These are phyloP conservation scores for Colletotrichum scovillei DNA, from an alignment of 2,329 filamentous ascomycete species.

Conservation along the genomic window DNA sequence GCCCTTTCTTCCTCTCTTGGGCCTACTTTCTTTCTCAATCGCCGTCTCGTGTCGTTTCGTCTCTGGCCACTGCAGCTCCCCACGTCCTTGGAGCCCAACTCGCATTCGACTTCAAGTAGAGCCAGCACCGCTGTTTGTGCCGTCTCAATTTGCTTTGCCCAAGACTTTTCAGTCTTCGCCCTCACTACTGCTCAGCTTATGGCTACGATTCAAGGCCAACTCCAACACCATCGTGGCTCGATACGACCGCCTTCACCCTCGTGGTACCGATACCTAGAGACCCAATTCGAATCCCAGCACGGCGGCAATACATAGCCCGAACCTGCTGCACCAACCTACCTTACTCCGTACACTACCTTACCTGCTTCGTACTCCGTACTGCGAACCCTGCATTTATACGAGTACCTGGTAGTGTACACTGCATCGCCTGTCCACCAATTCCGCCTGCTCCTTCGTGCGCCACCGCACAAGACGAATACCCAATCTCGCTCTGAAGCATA, in stretches of 20 bases:
- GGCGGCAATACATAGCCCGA: constrained; percentile 15
- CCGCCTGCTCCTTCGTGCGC: constrained; percentile 12
- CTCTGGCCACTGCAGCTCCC: background rate
- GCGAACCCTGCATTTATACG: constrained; percentile 29
- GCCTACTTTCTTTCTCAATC: background rate
- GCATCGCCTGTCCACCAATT: background rate
- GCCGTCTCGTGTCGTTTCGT: background rate
- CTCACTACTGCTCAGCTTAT: background rate
- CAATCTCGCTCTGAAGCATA: constrained; percentile 25
- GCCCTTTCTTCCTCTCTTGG: background rate
- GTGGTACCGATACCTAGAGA: background rate
- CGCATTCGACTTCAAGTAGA: background rate
- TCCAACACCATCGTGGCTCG: constrained; percentile 5
- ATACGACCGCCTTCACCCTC: background rate
- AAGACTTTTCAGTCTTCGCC: background rate
- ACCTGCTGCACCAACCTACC: constrained; percentile 11
- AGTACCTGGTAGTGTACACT: constrained; percentile 24
- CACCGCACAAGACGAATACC: constrained; percentile 8
- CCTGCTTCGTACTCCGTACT: background rate
- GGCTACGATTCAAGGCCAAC: constrained; percentile 6
- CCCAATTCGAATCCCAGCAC: constrained; percentile 10
- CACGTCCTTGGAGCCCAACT: background rate
- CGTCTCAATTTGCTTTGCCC: background rate
- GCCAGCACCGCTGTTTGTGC: background rate
- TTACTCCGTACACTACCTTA: no score